Base-by-base conservation (phyloP, 495 filamentous ascomycete species). In the Pyronema domesticum region DNA sequence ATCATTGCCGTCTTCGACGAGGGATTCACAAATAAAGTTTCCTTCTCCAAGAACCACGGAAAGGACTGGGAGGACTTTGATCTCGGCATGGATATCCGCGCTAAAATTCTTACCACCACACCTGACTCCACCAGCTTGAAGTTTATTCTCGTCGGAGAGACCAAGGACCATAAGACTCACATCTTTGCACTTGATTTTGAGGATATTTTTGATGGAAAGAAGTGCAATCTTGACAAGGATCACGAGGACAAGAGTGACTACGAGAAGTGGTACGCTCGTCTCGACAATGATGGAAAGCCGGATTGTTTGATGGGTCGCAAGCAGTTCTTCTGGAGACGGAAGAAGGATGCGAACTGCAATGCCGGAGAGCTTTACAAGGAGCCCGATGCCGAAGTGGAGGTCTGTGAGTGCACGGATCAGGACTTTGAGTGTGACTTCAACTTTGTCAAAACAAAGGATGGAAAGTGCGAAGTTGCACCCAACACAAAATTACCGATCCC, bases 351-450 rank as follows among this genome's bases (percentile, higher is more conserved):
- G 0, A 76, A 94, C 52, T 98, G 93, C 68, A 94, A 94, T 68
- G 75, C 95, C 53, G 83, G 83, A 55, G 73, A 89, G 60, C 78
- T 86, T 46, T 95, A 89, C 69, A 77, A 87, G 61, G 81, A 89
- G 55, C 76, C 82, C 0, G 59, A 72, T 14, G 74, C 80, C 2
- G 68, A 76, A 36, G 79, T 76, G 33, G 74, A 83, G 56, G 66
- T 73, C 34, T 98, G 91, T 73, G 75, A 83, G 17, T 98, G 91
- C 70, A 78, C 79, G 0, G 75, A 80, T 9, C 71, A 74, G 36
- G 91, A 98, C 67, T 98, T 85, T 62, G 91, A 98, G 67, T 98
- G 91, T 67, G 86, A 95, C 64, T 93, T 81, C 72, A 89, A 89
- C 65, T 95, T 91, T 64, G 69, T 78, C 43, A 73, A 71, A 47